Conservation (phyloP, 2,329 filamentous ascomycete species). For the Raffaelea arxii region DNA sequence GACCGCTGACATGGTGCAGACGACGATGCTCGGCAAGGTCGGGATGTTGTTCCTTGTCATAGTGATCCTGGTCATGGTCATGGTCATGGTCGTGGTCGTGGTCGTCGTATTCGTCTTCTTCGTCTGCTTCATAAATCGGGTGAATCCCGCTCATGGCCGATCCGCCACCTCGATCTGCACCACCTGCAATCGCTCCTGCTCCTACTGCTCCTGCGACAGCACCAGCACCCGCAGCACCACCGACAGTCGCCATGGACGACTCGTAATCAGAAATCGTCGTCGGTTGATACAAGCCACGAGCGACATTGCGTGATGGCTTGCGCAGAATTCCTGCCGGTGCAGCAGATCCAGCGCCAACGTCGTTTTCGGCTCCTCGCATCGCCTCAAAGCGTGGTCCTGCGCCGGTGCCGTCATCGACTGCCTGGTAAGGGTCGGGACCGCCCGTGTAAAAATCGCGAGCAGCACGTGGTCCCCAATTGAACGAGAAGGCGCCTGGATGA, state of each 20-base stretch:
- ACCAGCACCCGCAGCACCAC: background rate
- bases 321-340: slow-evolving; percentile 8
- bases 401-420: background rate
- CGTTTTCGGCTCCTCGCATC: no score
- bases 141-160: slow-evolving; percentile 34
- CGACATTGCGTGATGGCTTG: slow-evolving; percentile 19
- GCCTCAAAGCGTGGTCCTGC: no score
- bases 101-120: slow-evolving; percentile 32
- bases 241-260: slow-evolving; percentile 12
- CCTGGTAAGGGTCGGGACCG: slow-evolving; percentile 29
- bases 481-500: slow-evolving; percentile 18
- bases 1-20: background rate
- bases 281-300: slow-evolving; percentile 27
- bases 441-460: slow-evolving; percentile 34
- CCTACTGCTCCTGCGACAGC: background rate
- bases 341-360: slow-evolving; percentile 6
- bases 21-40: background rate
- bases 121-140: slow-evolving; percentile 50
- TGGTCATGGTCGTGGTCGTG: slow-evolving; percentile 8
- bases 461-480: slow-evolving; percentile 19
- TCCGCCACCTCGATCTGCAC: slow-evolving; percentile 3
- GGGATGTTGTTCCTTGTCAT: background rate
- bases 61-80: background rate
- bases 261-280: slow-evolving; percentile 20
- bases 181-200: background rate